A percentile compares a stretch with the other conserved stretches of the same genome.
These are phyloP conservation scores for Piper longum DNA, from an alignment of 164 flowering plant genomes.

Conservation along the genomic window DNA sequence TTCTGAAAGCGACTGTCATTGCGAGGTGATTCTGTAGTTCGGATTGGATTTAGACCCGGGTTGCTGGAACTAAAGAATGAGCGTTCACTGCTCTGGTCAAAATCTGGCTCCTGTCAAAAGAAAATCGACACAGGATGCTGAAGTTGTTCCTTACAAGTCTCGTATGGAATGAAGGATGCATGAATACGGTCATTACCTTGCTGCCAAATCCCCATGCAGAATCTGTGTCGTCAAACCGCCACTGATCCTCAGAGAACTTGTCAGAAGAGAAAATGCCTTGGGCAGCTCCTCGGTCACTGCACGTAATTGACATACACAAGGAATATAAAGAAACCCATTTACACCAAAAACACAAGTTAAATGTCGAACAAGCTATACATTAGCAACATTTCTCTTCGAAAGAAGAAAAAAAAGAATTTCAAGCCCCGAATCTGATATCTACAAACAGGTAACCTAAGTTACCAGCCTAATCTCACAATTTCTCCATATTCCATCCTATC, in stretches of 20 bases:
- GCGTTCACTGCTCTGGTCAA: constrained; percentile 31
- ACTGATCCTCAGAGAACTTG: constrained; percentile 69
- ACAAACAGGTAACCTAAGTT: neutral
- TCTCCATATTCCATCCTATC: neutral
- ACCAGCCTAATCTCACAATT: neutral
- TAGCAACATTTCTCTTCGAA: too few species aligned
- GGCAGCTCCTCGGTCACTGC: constrained; percentile 58
- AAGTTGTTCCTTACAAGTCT: neutral
- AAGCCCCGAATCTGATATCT: too few species aligned
- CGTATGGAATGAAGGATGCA: neutral
- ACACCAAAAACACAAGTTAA: too few species aligned
- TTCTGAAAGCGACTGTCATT: constrained; percentile 29
- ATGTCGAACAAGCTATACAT: too few species aligned
- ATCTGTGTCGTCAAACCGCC: constrained; percentile 62
- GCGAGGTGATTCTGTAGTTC: constrained; percentile 51
- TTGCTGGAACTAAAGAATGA: constrained; percentile 50
- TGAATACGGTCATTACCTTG: constrained; percentile 30
- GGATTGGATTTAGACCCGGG: constrained; percentile 37
- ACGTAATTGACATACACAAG: constrained; percentile 1
- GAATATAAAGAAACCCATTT: neutral
- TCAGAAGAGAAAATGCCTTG: constrained; percentile 36
- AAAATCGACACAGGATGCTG: neutral
- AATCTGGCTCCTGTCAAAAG: constrained; percentile 36
- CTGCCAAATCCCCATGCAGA: constrained; percentile 84
- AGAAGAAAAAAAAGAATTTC: too few species aligned